Evolutionary conservation across 1,139 yeast genomes (phyloP).

Genomic region (Sugiyamaella neomexicana): DNA sequence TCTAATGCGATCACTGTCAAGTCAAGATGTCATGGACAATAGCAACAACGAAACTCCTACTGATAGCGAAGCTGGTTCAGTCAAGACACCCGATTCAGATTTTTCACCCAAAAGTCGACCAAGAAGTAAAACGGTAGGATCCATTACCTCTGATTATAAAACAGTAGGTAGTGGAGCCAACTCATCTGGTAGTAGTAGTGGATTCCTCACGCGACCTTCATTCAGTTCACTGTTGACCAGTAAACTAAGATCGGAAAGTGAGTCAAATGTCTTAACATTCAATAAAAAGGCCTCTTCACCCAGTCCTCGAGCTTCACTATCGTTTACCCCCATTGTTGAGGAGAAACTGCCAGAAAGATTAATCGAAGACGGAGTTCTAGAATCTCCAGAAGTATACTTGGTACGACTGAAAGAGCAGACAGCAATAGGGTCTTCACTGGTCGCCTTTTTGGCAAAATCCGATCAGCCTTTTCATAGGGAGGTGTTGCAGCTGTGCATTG

Average conservation of each 20-base stretch:
- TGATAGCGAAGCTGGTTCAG: conserved; percentile 8
- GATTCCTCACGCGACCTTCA: conserved; percentile 23
- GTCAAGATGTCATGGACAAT: conserved; percentile 16
- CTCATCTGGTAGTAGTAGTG: neutral
- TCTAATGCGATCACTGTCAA: conserved; percentile 18
- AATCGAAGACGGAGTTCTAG: conserved; percentile 29
- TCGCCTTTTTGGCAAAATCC: conserved; percentile 43
- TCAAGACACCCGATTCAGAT: conserved; percentile 1
- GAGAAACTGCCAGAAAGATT: conserved; percentile 36
- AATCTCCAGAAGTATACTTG: conserved; percentile 43
- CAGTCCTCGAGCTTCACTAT: conserved; percentile 12
- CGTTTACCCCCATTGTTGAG: conserved; percentile 1
- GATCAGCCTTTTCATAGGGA: conserved; percentile 42
- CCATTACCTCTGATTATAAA: conserved; percentile 23
- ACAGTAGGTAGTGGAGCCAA: neutral
- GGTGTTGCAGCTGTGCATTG: conserved; percentile 44
- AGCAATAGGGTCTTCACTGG: conserved; percentile 42
- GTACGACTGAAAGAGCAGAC: conserved; percentile 37
- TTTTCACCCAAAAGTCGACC: conserved; percentile 23
- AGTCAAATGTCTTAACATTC: conserved; percentile 1
- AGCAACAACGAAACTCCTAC: conserved; percentile 10
- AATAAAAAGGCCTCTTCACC: conserved; percentile 8
- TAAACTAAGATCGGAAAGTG: conserved; percentile 24
- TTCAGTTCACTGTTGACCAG: conserved; percentile 26
- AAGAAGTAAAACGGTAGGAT: conserved; percentile 30